These are phyloP conservation scores for Chaetomidium leptoderma DNA, from an alignment of 495 filamentous ascomycete species.

Conservation along the genomic window DNA sequence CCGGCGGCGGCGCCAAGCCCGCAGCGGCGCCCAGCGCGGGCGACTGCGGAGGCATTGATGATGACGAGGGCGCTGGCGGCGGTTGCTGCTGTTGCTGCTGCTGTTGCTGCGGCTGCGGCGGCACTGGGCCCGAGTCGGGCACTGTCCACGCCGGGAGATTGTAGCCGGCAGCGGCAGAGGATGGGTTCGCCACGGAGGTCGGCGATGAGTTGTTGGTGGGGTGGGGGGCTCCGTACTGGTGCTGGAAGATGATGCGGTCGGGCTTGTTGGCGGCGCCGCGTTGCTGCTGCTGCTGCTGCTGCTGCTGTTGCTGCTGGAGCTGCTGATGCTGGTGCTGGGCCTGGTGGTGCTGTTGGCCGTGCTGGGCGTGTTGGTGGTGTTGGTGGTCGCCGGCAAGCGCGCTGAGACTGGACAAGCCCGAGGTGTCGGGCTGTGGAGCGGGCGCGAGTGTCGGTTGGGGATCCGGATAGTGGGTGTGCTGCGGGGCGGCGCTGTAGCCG, in stretches of 20 bases:
- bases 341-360: slow-evolving; percentile 22
- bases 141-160: slow-evolving; percentile 28
- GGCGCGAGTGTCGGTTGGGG: slow-evolving; percentile 25
- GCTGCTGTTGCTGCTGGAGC: slow-evolving; percentile 26
- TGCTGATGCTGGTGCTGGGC: slow-evolving; percentile 23
- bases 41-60: slow-evolving; percentile 34
- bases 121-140: slow-evolving; percentile 24
- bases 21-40: slow-evolving; percentile 23
- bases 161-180: slow-evolving; percentile 26
- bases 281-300: slow-evolving; percentile 28
- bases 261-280: slow-evolving; percentile 23
- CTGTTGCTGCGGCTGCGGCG: slow-evolving; percentile 27
- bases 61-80: slow-evolving; percentile 25
- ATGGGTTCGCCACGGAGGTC: slow-evolving; percentile 36
- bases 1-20: slow-evolving; percentile 43
- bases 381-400: slow-evolving; percentile 28
- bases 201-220: slow-evolving; percentile 33
- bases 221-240: slow-evolving; percentile 33
- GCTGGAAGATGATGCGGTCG: slow-evolving; percentile 31
- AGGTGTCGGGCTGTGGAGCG: slow-evolving; percentile 26
- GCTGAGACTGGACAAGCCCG: slow-evolving; percentile 25
- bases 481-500: slow-evolving; percentile 28
- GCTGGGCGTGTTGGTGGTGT: slow-evolving; percentile 23
- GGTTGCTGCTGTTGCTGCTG: slow-evolving; percentile 3
- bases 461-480: slow-evolving; percentile 33